Evolutionary conservation across 257 asterid species (phyloP), one percentile per base, ranked within the genome.

Genomic region (Forsythia suspensa): DNA sequence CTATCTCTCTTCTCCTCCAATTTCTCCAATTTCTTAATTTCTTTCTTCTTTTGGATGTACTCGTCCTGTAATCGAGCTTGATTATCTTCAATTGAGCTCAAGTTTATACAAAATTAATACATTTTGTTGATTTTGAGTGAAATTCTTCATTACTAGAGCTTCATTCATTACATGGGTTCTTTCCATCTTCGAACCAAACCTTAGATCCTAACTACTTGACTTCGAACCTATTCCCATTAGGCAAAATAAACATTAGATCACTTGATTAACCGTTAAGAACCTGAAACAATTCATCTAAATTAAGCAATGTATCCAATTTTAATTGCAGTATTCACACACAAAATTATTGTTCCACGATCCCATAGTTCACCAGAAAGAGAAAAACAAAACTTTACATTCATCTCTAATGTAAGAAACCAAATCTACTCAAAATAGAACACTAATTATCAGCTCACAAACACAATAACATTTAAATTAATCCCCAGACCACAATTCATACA

Each of bases 371-470:
- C 18, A 12, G 52, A 66, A 48, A 24, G 8, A 10, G 9, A n/a
- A 67, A 77, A 73, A 68, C 21, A 71, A 43, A 46, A 73, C 41
- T 37, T 18, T 36, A n/a, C 16, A 82, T 9, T 12, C 76, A 37
- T 67, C 18, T 63, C 80, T 34, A 9, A 21, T n/a, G 67, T 59
- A 20, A 20, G n/a, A 5, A 59, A 59, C 37, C 67, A 63, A 63
- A 63, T 24, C 3, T 63, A 63, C 18, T 63, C 40, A 29, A 63
- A 63, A 9, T 63, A 10, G 39, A n/a, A 63, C 40, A 63, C 37
- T 63, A 63, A 46, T 73, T 76, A 70, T 79, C 76, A 44, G 57
- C 77, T 57, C 59, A 52, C 21, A 71, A 16, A 77, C 61, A 38
- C 2, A 24, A 41, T 61, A 63, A 9, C 37, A 36, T 69, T 21